Evolutionary conservation across 2,329 filamentous ascomycete genomes (phyloP), one percentile per base, ranked within the genome.

Genomic region (Aspergillus tanneri): DNA sequence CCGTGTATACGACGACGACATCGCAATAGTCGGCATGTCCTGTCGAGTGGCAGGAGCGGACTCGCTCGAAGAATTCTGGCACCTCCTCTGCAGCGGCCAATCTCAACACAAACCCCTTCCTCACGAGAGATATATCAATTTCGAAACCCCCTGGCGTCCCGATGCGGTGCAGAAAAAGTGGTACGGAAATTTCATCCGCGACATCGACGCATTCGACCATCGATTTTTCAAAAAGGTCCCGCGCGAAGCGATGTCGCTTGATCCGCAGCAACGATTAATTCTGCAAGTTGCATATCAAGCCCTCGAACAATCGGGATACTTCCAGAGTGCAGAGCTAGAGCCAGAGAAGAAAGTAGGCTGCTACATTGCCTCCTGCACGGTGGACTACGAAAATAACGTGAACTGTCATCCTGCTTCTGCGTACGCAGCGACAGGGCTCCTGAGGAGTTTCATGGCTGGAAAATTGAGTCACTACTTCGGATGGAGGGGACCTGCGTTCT

Each of bases 351-450:
- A 67, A 8, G 63, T 74, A 1, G 75, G 74, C 2, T 64, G 60
- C 14, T 77, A 69, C 37, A 52, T 77, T 1, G 72, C 73, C 5
- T 44, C 58, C 4, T 61, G 62, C 22, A 54, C 50, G 0, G 55
- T 50, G 1, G 72, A 77, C 41, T 77, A 77, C 49, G 67, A 75
- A 14, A 38, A 67, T 27, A 75, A 77, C 41, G 52, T 73, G 1
- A 63, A 63, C 1, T 67, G 64, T 23, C 59, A 76, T 27, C 35
- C 61, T 0, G 35, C 70, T 1, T 70, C 56, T 14, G 69, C 72
- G 0, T 78, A 65, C 41, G 58, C 69, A 0, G 65, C 66, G 9
- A 59, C 59, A 0, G 65, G 65, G 0, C 55, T 56, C 1, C 46
- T 64, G n/a, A 38, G 53, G 0, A 56, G 58, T 8, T 67, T 67